These are phyloP conservation scores for Crithidia thermophila DNA, from an alignment of 208 protist genomes.

Conservation along the genomic window DNA sequence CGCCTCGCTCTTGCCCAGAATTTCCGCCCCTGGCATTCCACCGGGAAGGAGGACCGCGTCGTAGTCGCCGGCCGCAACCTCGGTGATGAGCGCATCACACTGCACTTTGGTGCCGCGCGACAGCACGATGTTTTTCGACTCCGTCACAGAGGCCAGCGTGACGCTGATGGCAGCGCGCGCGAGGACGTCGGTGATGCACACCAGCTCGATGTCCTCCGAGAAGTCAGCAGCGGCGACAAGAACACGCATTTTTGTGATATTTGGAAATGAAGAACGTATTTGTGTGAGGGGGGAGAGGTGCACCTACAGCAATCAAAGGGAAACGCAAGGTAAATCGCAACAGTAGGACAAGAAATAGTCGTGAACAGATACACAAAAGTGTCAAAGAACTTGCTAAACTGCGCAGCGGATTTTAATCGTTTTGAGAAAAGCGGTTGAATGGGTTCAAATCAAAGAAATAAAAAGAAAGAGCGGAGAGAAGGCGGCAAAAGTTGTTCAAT, in stretches of 20 bases:
- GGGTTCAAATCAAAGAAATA: too few relatives aligned
- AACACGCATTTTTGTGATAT: constrained; percentile 50
- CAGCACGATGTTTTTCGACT: constrained; percentile 56
- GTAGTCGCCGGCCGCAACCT: constrained; percentile 59
- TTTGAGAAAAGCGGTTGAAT: too few relatives aligned
- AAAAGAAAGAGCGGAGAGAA: too few relatives aligned
- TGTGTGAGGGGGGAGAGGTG: not conserved
- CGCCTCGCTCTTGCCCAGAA: constrained; percentile 55
- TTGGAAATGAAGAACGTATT: not conserved
- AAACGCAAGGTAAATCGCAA: too few relatives aligned
- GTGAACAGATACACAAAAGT: too few relatives aligned
- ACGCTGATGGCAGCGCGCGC: constrained; percentile 68
- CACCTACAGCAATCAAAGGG: too few relatives aligned
- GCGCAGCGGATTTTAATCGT: too few relatives aligned
- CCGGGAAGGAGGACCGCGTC: constrained; percentile 86
- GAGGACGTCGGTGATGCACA: constrained; percentile 85
- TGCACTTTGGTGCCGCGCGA: constrained; percentile 65
- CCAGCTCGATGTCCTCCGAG: constrained; percentile 90
- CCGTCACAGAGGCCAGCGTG: constrained; percentile 80
- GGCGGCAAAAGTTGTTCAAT: too few relatives aligned
- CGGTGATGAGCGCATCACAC: constrained; percentile 60
- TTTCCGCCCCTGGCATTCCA: constrained; percentile 71
- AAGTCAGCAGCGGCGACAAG: constrained; percentile 85
- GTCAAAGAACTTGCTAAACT: too few relatives aligned
- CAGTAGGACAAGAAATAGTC: too few relatives aligned